Base-by-base conservation (phyloP, 2,329 filamentous ascomycete species). In the Colletotrichum salicis region DNA sequence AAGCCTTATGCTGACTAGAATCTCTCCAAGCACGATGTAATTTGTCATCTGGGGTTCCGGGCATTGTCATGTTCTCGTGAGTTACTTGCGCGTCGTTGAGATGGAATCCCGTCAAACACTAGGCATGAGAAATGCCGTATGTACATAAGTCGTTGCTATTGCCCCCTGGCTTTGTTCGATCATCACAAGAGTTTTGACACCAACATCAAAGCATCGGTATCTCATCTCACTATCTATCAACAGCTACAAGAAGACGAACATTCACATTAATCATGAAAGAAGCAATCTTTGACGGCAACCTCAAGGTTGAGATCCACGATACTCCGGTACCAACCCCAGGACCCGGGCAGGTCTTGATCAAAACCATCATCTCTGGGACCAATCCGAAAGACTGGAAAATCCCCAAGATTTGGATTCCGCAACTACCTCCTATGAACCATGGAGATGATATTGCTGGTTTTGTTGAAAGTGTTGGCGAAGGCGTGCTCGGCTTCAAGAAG, bases 321-420 rank as follows among this genome's bases (percentile, higher is more conserved):
- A 35, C 58, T 31, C 33, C 19, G 29, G 19, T 75, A 12, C 73
- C 74, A 4, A 33, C 22, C 4, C 74, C 74, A 2, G 58, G 65
- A 8, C 58, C 62, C 3, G 70, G 67, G 11, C 71, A 75, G 58
- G 22, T 76, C 29, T 63, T 73, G 24, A 65, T 76, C 62, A 58
- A 60, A n/a, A 59, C 24, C 7, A 13, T 55, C 5, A 22, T 69
- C 55, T 73, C 45, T 72, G 75, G 74, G 6, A 70, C 71, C 13
- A 78, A 78, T 19, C 76, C 76, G 3, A 78, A 78, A 12, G 76
- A 77, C 7, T 77, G 75, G 75, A 77, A 77, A 0, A 7, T 22
- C 3, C 74, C 75, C 0, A 5, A 31, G 2, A 4, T 33, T 19
- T 33, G 15, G 27, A 13, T 15, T 1, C 15, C 54, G 15, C 19